phyloP scores from a whole-genome alignment of 2,329 filamentous ascomycete genomes.

The Rhynchosporium agropyri region DNA sequence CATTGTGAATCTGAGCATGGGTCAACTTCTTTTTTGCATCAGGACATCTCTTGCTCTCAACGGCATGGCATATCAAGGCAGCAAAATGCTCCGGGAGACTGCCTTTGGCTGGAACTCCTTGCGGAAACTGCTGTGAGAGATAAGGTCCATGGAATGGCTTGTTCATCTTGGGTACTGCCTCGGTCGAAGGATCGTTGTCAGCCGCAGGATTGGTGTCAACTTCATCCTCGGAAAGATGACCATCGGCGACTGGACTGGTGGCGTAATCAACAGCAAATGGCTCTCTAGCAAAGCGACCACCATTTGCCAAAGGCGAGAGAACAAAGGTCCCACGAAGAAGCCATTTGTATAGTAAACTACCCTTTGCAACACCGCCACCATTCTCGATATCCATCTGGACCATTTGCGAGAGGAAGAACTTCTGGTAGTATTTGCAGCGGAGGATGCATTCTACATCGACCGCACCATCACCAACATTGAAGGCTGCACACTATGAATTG shows the following conservation, averaged over 20 bases:
- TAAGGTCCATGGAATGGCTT: background rate
- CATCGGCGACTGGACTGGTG: too few relatives aligned
- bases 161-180: background rate
- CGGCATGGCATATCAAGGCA: constrained; percentile 8
- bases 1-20: background rate
- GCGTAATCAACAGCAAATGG: too few relatives aligned
- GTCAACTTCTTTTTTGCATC: background rate
- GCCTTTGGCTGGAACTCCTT: background rate
- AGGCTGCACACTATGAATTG: background rate
- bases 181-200: background rate
- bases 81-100: background rate
- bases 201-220: background rate
- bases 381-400: background rate
- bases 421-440: constrained; percentile 1
- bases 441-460: background rate
- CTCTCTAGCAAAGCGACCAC: too few relatives aligned
- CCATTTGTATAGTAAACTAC: background rate
- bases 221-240: too few relatives aligned
- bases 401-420: background rate
- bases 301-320: background rate
- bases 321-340: background rate
- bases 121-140: background rate
- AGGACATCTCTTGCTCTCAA: background rate
- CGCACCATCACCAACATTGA: background rate
- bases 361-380: background rate